These are phyloP conservation scores for Tetracentron sinense DNA, from an alignment of 164 flowering plant genomes.

Conservation along the genomic window DNA sequence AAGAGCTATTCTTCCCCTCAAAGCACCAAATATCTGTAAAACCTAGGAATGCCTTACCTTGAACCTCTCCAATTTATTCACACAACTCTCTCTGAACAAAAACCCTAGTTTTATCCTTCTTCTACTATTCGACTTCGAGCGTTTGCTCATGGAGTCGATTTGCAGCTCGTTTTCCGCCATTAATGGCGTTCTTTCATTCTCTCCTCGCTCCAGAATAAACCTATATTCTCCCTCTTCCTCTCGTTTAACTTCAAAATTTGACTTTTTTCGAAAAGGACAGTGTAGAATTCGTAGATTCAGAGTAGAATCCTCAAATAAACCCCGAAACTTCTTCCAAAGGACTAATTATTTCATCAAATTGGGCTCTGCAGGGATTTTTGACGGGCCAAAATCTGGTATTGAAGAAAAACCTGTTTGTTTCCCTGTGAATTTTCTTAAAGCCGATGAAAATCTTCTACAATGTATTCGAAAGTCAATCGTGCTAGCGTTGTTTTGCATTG, in stretches of 20 bases:
- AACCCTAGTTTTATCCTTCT: background rate
- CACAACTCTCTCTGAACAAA: background rate
- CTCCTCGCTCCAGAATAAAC: background rate
- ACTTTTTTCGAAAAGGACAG: background rate
- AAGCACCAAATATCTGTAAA: background rate
- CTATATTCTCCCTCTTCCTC: background rate
- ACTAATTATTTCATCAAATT: slow-evolving; percentile 1
- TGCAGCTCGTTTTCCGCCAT: slow-evolving; percentile 5
- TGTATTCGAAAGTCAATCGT: slow-evolving; percentile 32
- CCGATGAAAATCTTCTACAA: slow-evolving; percentile 7
- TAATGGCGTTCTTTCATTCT: slow-evolving; percentile 1
- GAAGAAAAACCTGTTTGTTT: slow-evolving; percentile 3
- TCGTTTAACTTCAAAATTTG: background rate
- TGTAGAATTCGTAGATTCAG: slow-evolving; percentile 4
- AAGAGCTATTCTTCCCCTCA: background rate
- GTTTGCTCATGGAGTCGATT: slow-evolving; percentile 9
- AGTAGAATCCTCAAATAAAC: slow-evolving; percentile 8
- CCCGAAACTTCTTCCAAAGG: slow-evolving; percentile 5
- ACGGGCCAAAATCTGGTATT: background rate
- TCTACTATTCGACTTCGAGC: too few relatives aligned
- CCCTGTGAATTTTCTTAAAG: background rate
- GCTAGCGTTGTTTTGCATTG: slow-evolving; percentile 42
- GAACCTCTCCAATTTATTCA: slow-evolving; percentile 54
- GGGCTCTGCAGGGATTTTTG: background rate
- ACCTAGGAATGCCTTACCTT: background rate